Percentiles rank a stretch among this genome's conserved stretches.
Conservation (phyloP, 352 stramenopile species). For the Plasmopara halstedii region DNA sequence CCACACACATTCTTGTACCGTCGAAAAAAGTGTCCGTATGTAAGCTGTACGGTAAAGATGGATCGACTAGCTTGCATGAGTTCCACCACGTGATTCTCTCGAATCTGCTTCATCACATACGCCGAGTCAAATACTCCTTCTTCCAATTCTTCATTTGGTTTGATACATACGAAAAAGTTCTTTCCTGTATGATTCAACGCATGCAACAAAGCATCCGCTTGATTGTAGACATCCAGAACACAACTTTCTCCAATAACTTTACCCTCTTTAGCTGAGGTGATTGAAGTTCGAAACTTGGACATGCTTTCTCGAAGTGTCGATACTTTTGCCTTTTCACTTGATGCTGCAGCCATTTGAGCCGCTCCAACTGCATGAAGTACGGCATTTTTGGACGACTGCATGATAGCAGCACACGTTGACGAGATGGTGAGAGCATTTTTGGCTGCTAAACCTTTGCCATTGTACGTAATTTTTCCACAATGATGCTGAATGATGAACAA, state of each 20-base stretch:
- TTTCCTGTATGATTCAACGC: slow-evolving; percentile 68
- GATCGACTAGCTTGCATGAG: slow-evolving; percentile 68
- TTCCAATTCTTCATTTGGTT: slow-evolving; percentile 58
- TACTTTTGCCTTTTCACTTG: slow-evolving; percentile 42
- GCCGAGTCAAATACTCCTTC: slow-evolving; percentile 57
- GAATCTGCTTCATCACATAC: slow-evolving; percentile 67
- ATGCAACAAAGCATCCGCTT: slow-evolving; percentile 59
- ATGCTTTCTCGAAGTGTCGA: slow-evolving; percentile 18
- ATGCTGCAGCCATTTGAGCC: slow-evolving; percentile 52
- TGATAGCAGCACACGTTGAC: slow-evolving; percentile 70
- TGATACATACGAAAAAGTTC: slow-evolving; percentile 80
- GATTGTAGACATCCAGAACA: slow-evolving; percentile 49
- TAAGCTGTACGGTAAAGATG: slow-evolving; percentile 67
- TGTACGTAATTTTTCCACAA: slow-evolving; percentile 67
- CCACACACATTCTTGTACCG: slow-evolving; percentile 79
- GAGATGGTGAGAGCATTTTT: slow-evolving; percentile 76
- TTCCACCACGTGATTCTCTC: slow-evolving; percentile 57
- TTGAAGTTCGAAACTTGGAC: slow-evolving; percentile 40
- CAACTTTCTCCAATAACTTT: slow-evolving; percentile 36
- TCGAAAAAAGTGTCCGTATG: slow-evolving; percentile 73
- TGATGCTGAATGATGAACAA: slow-evolving; percentile 74
- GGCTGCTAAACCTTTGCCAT: slow-evolving; percentile 50
- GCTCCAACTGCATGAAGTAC: slow-evolving; percentile 62
- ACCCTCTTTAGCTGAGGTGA: slow-evolving; percentile 36
- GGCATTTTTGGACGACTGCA: slow-evolving; percentile 78